phyloP scores from a whole-genome alignment of 192 early-diverging fungal genomes.

The Linnemannia elongata region DNA sequence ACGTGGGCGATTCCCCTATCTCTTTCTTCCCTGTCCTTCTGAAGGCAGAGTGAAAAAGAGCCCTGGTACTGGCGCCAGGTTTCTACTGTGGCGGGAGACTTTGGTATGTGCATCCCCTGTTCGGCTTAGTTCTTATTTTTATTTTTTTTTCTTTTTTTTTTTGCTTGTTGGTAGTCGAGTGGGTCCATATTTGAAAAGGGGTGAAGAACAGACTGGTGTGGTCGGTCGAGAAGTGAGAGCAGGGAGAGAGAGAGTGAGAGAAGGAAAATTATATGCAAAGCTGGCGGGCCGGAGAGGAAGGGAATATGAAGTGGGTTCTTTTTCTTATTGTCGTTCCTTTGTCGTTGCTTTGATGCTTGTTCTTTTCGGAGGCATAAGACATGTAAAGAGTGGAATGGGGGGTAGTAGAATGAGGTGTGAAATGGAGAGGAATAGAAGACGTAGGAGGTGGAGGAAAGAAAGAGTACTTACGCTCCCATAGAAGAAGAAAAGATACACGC shows the following conservation, averaged over 20 bases:
- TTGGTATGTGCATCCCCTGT: not conserved
- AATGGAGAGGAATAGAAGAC: not conserved
- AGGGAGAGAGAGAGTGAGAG: not conserved
- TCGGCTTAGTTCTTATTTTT: not conserved
- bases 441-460: not conserved
- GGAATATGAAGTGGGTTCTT: not conserved
- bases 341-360: not conserved
- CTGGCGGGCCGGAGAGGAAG: not conserved
- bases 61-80: not conserved
- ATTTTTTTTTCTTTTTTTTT: not conserved
- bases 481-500: not conserved
- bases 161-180: not conserved
- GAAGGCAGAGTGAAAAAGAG: not conserved
- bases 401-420: not conserved
- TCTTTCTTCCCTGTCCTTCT: not conserved
- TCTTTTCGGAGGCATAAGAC: not conserved
- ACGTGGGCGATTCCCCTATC: not conserved
- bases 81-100: too few relatives aligned
- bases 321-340: not conserved
- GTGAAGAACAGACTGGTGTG: not conserved
- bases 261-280: not conserved
- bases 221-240: not conserved
- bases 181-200: not conserved
- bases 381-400: not conserved
- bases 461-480: constrained; percentile 40